Evolutionary conservation across 1,284 basidiomycete species (phyloP).

Genomic region (Puccinia polysora): DNA sequence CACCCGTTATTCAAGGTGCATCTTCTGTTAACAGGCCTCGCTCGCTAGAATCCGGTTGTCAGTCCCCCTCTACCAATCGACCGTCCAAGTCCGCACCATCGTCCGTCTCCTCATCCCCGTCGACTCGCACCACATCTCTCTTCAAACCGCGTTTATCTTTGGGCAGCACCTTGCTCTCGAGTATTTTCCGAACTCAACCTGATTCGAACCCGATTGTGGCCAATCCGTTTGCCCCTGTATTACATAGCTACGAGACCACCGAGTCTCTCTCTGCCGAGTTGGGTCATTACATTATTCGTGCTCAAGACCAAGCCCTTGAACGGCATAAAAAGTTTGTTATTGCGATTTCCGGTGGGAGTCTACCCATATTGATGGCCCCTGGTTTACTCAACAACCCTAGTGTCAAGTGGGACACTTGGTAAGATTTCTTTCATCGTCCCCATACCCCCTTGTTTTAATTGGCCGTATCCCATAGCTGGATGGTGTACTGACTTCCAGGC

Average conservation of each 20-base stretch:
- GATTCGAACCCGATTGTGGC: conserved; percentile 26
- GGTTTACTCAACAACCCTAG: conserved; percentile 49
- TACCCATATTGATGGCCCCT: conserved; percentile 53
- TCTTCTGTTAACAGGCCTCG: conserved; percentile 8
- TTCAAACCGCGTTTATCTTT: conserved; percentile 10
- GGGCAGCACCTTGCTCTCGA: conserved; percentile 21
- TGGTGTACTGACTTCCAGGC: no score
- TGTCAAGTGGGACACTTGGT: conserved; percentile 54
- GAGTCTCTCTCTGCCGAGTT: conserved; percentile 50
- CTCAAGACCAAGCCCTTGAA: conserved; percentile 53
- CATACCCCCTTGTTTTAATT: background rate
- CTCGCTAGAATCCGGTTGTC: background rate
- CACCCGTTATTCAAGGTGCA: background rate
- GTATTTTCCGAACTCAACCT: conserved; percentile 12
- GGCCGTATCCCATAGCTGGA: no score
- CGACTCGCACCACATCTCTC: background rate
- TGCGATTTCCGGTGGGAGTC: conserved; percentile 52
- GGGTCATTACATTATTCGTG: conserved; percentile 52
- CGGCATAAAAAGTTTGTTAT: conserved; percentile 53
- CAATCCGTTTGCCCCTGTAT: conserved; percentile 46
- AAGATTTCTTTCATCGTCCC: conserved; percentile 7
- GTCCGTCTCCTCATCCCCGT: conserved; percentile 11
- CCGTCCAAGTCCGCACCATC: conserved; percentile 9
- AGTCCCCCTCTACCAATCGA: background rate
- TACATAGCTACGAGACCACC: conserved; percentile 50